phyloP scores from a whole-genome alignment of 1,139 yeast genomes.

The Yamadazyma spencermartinsiae region DNA sequence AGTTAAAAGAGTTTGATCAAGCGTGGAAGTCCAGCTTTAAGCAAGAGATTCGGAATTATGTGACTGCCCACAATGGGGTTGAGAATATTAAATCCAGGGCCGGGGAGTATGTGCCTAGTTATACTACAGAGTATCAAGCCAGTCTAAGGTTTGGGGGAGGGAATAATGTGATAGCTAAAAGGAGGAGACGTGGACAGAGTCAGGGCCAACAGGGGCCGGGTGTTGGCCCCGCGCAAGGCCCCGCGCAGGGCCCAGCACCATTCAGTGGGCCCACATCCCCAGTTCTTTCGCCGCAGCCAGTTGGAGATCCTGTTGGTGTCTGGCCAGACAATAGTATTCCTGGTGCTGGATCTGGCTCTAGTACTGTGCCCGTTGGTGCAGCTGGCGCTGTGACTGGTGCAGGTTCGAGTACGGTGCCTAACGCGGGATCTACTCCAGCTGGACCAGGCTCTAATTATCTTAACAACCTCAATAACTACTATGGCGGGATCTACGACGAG shows the following conservation, averaged over 20 bases:
- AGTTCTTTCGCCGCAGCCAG: too few species aligned
- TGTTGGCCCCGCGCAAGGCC: not conserved
- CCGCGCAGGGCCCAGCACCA: too few species aligned
- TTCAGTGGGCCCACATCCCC: too few species aligned
- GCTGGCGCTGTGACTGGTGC: too few species aligned
- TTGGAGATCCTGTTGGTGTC: too few species aligned
- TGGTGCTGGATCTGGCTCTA: too few species aligned
- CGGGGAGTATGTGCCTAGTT: slow-evolving; percentile 33
- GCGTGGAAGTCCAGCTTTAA: slow-evolving; percentile 37
- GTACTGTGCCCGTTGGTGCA: too few species aligned
- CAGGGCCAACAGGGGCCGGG: slow-evolving; percentile 9
- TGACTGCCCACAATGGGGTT: slow-evolving; percentile 29
- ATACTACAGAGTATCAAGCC: slow-evolving; percentile 40
- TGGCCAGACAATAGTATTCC: too few species aligned
- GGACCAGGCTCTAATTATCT: not conserved
- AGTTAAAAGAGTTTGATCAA: slow-evolving; percentile 29
- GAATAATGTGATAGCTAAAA: slow-evolving; percentile 35
- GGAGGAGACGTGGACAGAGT: slow-evolving; percentile 9
- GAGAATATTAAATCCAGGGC: slow-evolving; percentile 32
- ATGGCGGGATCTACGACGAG: slow-evolving; percentile 15
- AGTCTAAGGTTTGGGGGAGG: slow-evolving; percentile 45
- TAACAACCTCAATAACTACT: slow-evolving; percentile 8
- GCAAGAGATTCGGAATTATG: slow-evolving; percentile 33
- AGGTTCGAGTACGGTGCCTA: too few species aligned
- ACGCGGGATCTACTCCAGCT: not conserved